Percentiles rank a stretch among this genome's conserved stretches.
Evolutionary conservation across 805 yeast species (phyloP).

Genomic region (Wickerhamiella sergipiensis): DNA sequence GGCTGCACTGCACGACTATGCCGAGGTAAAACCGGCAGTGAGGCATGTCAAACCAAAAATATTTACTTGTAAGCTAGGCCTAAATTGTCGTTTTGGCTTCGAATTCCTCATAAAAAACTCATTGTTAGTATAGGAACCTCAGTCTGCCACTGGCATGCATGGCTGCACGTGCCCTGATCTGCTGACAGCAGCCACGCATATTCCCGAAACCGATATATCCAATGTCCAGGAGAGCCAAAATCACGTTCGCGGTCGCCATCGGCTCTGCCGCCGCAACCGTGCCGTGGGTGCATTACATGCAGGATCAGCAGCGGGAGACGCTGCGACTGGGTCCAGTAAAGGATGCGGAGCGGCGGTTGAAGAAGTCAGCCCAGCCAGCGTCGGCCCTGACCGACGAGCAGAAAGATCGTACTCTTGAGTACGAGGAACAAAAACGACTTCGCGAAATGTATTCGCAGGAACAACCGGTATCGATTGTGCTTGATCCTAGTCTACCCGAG

Average conservation of each 20-base stretch:
- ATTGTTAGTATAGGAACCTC: background rate
- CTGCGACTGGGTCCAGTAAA: conserved; percentile 74
- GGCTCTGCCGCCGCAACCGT: conserved; percentile 45
- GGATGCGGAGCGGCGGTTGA: conserved; percentile 54
- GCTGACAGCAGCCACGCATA: background rate
- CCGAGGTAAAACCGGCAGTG: background rate
- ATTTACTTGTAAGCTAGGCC: no score
- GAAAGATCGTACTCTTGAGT: conserved; percentile 23
- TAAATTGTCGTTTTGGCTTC: no score
- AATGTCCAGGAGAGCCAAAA: conserved; percentile 73
- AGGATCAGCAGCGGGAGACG: conserved; percentile 55
- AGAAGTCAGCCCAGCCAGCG: conserved; percentile 14
- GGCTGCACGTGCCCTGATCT: background rate
- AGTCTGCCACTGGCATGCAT: background rate
- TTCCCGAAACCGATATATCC: background rate
- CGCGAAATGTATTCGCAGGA: conserved; percentile 12
- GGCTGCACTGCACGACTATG: background rate
- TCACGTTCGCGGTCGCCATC: conserved; percentile 50
- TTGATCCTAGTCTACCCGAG: background rate
- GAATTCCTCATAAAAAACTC: no score
- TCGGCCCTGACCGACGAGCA: conserved; percentile 22
- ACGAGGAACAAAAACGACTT: conserved; percentile 19
- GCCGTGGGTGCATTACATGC: conserved; percentile 60
- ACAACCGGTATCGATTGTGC: conserved; percentile 10
- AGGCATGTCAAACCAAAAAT: no score